Base-by-base conservation (phyloP, 768 basidiomycete species). In the Exsudoporus frostii region DNA sequence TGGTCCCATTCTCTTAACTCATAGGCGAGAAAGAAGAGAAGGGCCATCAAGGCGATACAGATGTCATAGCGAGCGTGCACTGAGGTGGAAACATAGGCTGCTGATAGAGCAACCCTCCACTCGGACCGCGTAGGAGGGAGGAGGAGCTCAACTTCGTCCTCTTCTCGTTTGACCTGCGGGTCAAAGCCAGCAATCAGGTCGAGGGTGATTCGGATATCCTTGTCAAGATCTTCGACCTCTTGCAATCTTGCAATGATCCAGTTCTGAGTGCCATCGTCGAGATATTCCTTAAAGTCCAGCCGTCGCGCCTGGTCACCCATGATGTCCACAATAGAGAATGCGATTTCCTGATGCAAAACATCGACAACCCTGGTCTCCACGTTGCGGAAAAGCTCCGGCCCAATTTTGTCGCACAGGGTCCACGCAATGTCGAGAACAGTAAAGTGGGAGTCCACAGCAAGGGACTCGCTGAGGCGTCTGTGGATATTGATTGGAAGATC, bases 21-120 rank as follows among this genome's bases (percentile, higher is more conserved):
- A 24, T 85, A 82, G 7, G 82, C 76, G 46, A 88, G 74, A 73
- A 90, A 89, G 65, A 90, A 85, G 17, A 92, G 75, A 25, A 91
- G 68, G 22, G 79, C 77, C 46, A 89, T 71, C 41, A 92, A 71
- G 11, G 82, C 77, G 20, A 89, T 73, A 54, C 82, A 82, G 30
- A 92, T 75, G 49, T 90, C 87, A 65, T 92, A 90, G 66, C 91
- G 79, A 13, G 86, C 89, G 56, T 83, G 77, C 42, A 89, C 73
- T 5, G 87, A 79, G 46, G 77, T 79, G 15, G 76, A 73, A 33
- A 80, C 74, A 65, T 90, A 93, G 29, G 79, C 74, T 24, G 86
- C 77, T 30, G 81, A 80, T 30, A 89, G 72, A 29, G 81, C 82
- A 50, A 76, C 78, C 45, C 73, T 76, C 85, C 85, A 87, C 48